Conservation (phyloP, 2,329 filamentous ascomycete species). For the Calycina herbarum region DNA sequence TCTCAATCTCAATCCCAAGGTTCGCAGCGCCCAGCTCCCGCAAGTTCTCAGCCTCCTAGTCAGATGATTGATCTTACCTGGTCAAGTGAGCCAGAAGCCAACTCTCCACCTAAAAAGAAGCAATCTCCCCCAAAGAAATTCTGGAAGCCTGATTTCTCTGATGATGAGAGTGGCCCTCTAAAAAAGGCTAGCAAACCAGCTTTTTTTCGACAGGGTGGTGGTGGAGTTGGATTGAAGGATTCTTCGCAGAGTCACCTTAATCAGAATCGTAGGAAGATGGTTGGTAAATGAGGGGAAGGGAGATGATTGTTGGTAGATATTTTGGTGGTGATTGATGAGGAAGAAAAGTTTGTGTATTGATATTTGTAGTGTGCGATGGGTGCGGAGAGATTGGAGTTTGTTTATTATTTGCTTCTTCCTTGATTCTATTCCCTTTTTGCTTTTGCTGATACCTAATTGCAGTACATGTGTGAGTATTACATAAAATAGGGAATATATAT, state of each 20-base stretch:
- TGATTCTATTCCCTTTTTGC: neutral
- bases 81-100: neutral
- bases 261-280: slow-evolving; percentile 11
- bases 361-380: neutral
- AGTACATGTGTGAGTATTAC: neutral
- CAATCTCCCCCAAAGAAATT: neutral
- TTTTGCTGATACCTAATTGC: neutral
- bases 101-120: neutral
- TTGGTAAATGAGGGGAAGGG: slow-evolving; percentile 4
- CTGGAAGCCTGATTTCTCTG: neutral
- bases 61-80: slow-evolving; percentile 8
- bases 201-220: neutral
- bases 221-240: neutral
- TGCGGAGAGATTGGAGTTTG: neutral
- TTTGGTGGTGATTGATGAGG: neutral
- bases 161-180: neutral
- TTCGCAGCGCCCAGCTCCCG: neutral
- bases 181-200: neutral
- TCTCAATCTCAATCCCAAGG: slow-evolving; percentile 3
- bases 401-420: neutral
- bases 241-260: slow-evolving; percentile 8
- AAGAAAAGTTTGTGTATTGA: neutral
- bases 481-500: neutral
- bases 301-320: neutral
- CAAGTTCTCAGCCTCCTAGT: neutral